Conservation (phyloP, 805 yeast genomes). For the Scheffersomyces ergatensis region DNA sequence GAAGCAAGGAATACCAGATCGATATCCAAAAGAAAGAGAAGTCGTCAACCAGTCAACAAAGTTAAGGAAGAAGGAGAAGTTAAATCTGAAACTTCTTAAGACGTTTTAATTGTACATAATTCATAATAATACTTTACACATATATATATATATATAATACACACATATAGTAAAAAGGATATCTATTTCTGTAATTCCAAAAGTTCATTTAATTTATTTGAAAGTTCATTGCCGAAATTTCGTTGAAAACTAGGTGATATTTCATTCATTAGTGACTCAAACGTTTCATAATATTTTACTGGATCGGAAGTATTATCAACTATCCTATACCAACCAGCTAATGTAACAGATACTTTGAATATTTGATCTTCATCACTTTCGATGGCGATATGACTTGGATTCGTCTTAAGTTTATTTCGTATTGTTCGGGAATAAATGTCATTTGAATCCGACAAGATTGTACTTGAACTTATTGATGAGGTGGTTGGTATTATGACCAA, state of each 20-base stretch:
- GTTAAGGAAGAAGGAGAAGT: no score
- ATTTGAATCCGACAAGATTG: background rate
- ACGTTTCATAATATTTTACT: conserved; percentile 23
- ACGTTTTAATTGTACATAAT: no score
- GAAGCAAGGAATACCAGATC: no score
- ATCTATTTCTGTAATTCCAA: no score
- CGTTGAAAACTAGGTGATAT: conserved; percentile 18
- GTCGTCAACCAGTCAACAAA: no score
- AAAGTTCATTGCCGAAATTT: conserved; percentile 15
- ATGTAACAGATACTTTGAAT: conserved; percentile 19
- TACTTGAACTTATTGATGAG: background rate
- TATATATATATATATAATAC: conserved; percentile 1
- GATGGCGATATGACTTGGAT: conserved; percentile 8
- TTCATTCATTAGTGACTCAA: conserved; percentile 29
- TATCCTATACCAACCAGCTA: conserved; percentile 24
- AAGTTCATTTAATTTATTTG: conserved; percentile 13
- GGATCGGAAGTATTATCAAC: background rate
- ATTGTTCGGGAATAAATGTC: background rate
- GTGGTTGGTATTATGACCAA: conserved; percentile 5
- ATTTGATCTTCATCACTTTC: conserved; percentile 13
- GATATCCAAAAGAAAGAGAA: no score
- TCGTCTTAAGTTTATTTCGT: background rate
- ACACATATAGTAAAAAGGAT: no score
- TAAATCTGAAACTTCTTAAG: no score
- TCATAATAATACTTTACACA: background rate